Evolutionary conservation across 106 monocot genomes (phyloP).

Genomic region (Dendrobium chrysotoxum): DNA sequence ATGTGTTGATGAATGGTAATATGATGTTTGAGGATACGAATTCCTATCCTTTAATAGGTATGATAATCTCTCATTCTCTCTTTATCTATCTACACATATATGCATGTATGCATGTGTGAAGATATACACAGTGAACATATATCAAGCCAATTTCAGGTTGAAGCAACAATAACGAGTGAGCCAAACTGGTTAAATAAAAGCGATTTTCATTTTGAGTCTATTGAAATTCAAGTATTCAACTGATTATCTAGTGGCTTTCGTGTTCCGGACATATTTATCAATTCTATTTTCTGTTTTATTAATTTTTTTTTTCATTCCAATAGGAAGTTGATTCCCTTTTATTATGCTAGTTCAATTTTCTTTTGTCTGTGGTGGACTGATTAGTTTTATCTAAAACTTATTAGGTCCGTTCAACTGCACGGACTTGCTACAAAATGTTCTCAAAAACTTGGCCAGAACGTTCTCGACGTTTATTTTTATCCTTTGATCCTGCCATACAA

Average conservation of each 20-base stretch:
- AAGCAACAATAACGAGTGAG: too few species aligned
- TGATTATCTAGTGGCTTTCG: not conserved
- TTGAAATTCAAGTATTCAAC: not conserved
- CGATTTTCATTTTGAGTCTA: not conserved
- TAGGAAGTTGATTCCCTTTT: not conserved
- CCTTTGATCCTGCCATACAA: constrained; percentile 92
- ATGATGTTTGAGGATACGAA: too few species aligned
- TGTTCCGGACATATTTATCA: too few species aligned
- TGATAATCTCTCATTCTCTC: not conserved
- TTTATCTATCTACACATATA: not conserved
- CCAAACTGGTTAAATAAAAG: not conserved
- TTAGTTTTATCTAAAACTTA: constrained; percentile 1
- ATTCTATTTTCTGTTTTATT: too few species aligned
- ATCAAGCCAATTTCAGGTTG: too few species aligned
- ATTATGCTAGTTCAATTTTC: not conserved
- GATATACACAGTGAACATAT: too few species aligned
- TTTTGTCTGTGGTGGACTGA: not conserved
- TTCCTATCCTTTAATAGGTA: too few species aligned
- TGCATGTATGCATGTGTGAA: too few species aligned
- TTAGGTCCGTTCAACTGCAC: constrained; percentile 85
- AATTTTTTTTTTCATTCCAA: too few species aligned
- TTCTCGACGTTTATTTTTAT: constrained; percentile 70
- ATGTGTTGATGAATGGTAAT: too few species aligned
- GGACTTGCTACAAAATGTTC: constrained; percentile 88
- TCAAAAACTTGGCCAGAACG: constrained; percentile 99